A percentile compares a stretch with the other conserved stretches of the same genome.
Evolutionary conservation across 2,329 filamentous ascomycete species (phyloP).

Genomic region (Neofusicoccum kwambonambiense): DNA sequence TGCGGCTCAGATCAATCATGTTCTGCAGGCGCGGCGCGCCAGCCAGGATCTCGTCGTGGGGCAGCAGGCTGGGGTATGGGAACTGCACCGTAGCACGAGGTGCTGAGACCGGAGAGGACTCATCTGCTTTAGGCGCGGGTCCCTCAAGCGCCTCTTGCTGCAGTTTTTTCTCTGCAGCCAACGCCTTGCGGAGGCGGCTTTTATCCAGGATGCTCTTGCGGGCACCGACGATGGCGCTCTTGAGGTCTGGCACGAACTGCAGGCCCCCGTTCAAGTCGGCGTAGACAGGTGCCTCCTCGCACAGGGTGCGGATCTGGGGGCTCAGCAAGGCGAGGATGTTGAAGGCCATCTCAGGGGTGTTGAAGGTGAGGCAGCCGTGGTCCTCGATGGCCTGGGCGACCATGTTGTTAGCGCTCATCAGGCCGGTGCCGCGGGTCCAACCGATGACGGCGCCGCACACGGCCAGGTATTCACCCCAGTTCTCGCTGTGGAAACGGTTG

Average conservation of each 20-base stretch:
- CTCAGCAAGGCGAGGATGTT: constrained; percentile 39
- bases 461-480: constrained; percentile 40
- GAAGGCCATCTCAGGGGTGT: constrained; percentile 30
- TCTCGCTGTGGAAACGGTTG: constrained; percentile 36
- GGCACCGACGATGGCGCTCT: too few relatives aligned
- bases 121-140: too few relatives aligned
- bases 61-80: too few relatives aligned
- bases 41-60: too few relatives aligned
- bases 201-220: too few relatives aligned
- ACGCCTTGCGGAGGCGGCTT: too few relatives aligned
- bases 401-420: constrained; percentile 46
- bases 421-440: constrained; percentile 46
- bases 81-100: too few relatives aligned
- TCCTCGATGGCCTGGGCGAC: constrained; percentile 40
- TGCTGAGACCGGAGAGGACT: too few relatives aligned
- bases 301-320: constrained; percentile 30
- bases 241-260: too few relatives aligned
- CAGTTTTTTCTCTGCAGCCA: too few relatives aligned
- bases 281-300: constrained; percentile 36
- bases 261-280: constrained; percentile 43
- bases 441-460: constrained; percentile 46
- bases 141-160: too few relatives aligned
- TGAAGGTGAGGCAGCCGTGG: constrained; percentile 40
- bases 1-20: not conserved
- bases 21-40: too few relatives aligned